Conservation (phyloP, 352 stramenopile species). For the Globisporangium spiculum region DNA sequence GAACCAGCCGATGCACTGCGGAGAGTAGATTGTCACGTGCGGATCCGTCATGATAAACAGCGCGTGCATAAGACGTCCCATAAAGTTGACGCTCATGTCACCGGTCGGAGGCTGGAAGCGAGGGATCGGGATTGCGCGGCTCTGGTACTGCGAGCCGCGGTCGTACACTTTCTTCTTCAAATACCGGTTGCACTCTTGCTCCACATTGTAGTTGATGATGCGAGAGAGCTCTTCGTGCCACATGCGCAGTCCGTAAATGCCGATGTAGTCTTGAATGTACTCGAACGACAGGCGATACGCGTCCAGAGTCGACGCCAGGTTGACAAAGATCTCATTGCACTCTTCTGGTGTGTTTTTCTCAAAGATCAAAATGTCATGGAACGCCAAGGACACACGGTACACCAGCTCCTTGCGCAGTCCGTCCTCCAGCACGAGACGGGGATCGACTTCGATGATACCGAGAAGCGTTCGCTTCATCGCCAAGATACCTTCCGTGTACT, state of each 20-base stretch:
- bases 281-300: constrained; percentile 91
- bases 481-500: constrained; percentile 95
- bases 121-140: constrained; percentile 90
- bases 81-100: constrained; percentile 91
- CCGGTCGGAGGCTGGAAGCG: constrained; percentile 83
- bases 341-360: constrained; percentile 83
- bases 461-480: constrained; percentile 94
- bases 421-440: constrained; percentile 91
- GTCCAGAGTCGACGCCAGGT: constrained; percentile 84
- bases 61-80: constrained; percentile 90
- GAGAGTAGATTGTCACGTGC: constrained; percentile 89
- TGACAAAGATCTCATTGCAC: constrained; percentile 82
- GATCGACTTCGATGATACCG: constrained; percentile 93
- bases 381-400: constrained; percentile 81
- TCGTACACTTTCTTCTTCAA: constrained; percentile 94
- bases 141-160: constrained; percentile 89
- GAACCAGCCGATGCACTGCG: constrained; percentile 93
- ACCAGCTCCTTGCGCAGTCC: constrained; percentile 94
- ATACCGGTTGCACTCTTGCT: constrained; percentile 95
- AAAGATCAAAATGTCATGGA: constrained; percentile 86
- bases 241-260: constrained; percentile 93
- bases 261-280: constrained; percentile 96
- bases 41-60: constrained; percentile 93
- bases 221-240: constrained; percentile 94
- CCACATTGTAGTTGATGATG: constrained; percentile 96